These are phyloP conservation scores for Aspergillus sergii DNA, from an alignment of 2,329 filamentous ascomycete species.

Conservation along the genomic window DNA sequence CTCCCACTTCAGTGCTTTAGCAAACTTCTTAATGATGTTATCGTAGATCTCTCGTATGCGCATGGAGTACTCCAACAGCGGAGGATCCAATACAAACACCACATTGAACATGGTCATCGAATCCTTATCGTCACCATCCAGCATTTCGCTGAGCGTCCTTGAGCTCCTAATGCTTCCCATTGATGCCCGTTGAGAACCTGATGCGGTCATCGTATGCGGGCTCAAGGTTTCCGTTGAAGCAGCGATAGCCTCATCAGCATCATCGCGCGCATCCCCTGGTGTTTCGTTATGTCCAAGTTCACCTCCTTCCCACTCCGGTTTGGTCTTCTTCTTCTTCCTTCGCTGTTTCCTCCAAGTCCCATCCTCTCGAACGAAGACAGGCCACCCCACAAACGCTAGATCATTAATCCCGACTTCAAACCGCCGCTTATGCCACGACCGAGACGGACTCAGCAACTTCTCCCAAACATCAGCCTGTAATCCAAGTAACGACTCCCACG, in stretches of 20 bases:
- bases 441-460: conserved; percentile 74
- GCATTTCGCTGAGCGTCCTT: conserved; percentile 24
- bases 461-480: conserved; percentile 77
- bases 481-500: conserved; percentile 67
- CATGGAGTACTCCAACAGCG: conserved; percentile 72
- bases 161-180: conserved; percentile 24
- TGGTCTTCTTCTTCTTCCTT: conserved; percentile 46
- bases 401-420: conserved; percentile 84
- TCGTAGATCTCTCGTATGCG: conserved; percentile 79
- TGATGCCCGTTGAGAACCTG: conserved; percentile 28
- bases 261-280: conserved; percentile 36
- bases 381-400: conserved; percentile 78
- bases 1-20: conserved; percentile 88
- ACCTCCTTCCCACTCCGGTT: conserved; percentile 33
- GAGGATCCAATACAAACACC: conserved; percentile 85
- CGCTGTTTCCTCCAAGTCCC: conserved; percentile 74
- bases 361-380: conserved; percentile 77
- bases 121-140: conserved; percentile 48
- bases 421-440: conserved; percentile 75
- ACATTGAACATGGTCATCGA: conserved; percentile 98
- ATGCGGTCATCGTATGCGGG: conserved; percentile 23
- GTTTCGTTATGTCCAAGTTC: conserved; percentile 41
- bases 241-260: conserved; percentile 34
- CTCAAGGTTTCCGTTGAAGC: conserved; percentile 32
- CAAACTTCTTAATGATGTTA: conserved; percentile 88